Evolutionary conservation across 2,329 filamentous ascomycete species (phyloP).

Genomic region (Lachnellula arida): DNA sequence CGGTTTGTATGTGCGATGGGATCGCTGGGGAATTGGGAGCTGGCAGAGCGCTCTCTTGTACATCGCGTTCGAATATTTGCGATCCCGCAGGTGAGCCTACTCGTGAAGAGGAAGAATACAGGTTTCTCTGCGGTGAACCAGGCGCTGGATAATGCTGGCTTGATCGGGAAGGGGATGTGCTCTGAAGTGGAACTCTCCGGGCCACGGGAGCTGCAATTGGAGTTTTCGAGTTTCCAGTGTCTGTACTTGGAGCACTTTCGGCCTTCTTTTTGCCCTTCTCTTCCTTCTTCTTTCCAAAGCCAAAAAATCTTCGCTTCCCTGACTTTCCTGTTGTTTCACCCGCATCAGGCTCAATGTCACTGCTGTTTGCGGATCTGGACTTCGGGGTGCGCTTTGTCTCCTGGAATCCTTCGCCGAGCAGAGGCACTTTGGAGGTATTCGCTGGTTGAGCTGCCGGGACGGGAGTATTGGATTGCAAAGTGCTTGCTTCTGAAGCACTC

Average conservation of each 20-base stretch:
- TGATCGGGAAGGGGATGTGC: slow-evolving; percentile 40
- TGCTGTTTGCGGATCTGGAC: slow-evolving; percentile 23
- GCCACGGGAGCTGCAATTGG: slow-evolving; percentile 25
- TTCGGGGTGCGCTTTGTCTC: slow-evolving; percentile 19
- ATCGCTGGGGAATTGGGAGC: slow-evolving; percentile 77
- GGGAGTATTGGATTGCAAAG: slow-evolving; percentile 25
- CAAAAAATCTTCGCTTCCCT: slow-evolving; percentile 56
- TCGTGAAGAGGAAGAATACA: slow-evolving; percentile 66
- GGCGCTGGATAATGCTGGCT: slow-evolving; percentile 37
- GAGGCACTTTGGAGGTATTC: slow-evolving; percentile 26
- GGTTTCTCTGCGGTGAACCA: slow-evolving; percentile 60
- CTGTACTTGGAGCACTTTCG: slow-evolving; percentile 22
- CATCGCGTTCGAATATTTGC: slow-evolving; percentile 90
- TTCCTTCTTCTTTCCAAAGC: slow-evolving; percentile 58
- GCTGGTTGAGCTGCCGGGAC: slow-evolving; percentile 19
- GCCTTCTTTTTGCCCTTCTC: slow-evolving; percentile 39
- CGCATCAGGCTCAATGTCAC: slow-evolving; percentile 23
- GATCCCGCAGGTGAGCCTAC: slow-evolving; percentile 72
- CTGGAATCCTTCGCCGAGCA: slow-evolving; percentile 33
- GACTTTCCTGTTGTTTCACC: slow-evolving; percentile 33
- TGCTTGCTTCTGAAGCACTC: slow-evolving; percentile 29
- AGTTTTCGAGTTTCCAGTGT: slow-evolving; percentile 17
- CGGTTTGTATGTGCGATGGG: slow-evolving; percentile 86
- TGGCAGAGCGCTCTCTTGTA: slow-evolving; percentile 71
- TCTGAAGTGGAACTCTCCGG: slow-evolving; percentile 32